Evolutionary conservation across 1,284 basidiomycete genomes (phyloP), one percentile per base, ranked within the genome.

Genomic region (Butyriboletus appendiculatus): DNA sequence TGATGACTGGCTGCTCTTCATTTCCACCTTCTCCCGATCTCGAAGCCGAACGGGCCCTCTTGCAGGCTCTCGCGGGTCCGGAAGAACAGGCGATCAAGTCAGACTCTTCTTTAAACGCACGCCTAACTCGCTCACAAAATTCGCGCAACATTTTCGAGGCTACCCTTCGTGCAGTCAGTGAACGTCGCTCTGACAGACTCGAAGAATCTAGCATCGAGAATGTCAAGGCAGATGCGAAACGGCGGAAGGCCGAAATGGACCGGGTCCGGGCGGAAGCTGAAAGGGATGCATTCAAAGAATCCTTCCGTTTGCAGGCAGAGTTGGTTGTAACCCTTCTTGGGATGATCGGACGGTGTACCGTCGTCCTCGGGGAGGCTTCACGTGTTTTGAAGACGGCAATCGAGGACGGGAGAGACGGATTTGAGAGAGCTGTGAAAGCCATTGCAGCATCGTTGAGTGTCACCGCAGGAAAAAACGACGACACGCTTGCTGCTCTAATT

Each of bases 101-200:
- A 8, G 82, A 85, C 56, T 87, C 88, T 5, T 67, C 80, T 0
- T 71, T 92, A 20, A 82, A 81, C 56, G 69, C 74, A 37, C 82
- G 85, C 41, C 70, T 92, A 18, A 81, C 84, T 62, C 82, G 84
- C 10, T 88, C 92, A 10, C 79, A 79, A 52, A 93, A 93, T 65
- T 86, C 91, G 14, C 80, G 79, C 47, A 85, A 85, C 34, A 89
- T 94, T 76, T 90, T 96, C 64, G 87, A 93, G 30, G 90, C 88
- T 10, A 87, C 89, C 32, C 81, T 97, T 60, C 84, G 88, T 26
- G 90, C 90, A 12, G 84, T 90, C 30, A 86, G 87, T 46, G 88
- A 94, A 66, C 80, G 92, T 45, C 84, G 81, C 52, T 90, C 89
- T 20, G 89, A 92, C 58, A 85, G 86, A 61, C 75, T 94, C 43